These are phyloP conservation scores for Xylaria sp. DNA, from an alignment of 2,329 filamentous ascomycete genomes.

Conservation along the genomic window DNA sequence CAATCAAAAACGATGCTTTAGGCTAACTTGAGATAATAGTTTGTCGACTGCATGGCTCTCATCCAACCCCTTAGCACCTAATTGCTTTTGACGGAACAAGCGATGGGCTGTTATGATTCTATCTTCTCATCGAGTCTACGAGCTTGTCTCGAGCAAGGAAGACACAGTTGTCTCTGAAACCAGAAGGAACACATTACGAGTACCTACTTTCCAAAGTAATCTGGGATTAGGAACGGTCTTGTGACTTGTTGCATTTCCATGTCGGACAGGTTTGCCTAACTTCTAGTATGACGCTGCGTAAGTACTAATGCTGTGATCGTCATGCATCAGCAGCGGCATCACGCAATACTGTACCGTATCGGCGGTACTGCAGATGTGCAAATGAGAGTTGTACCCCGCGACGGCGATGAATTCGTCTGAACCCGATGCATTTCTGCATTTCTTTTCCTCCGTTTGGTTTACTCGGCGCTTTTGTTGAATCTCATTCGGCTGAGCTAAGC, in stretches of 20 bases:
- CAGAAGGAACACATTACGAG: conserved; percentile 5
- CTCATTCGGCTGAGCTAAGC: conserved; percentile 10
- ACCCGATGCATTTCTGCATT: conserved; percentile 3
- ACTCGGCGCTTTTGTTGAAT: conserved; percentile 4
- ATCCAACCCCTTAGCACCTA: too few relatives aligned
- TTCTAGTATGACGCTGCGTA: conserved; percentile 6
- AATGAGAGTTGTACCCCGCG: background rate
- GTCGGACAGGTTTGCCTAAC: conserved; percentile 19
- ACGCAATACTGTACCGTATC: background rate
- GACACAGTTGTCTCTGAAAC: conserved; percentile 3
- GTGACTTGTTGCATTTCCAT: conserved; percentile 13
- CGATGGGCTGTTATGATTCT: background rate
- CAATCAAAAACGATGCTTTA: background rate
- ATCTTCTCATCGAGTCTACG: conserved; percentile 6
- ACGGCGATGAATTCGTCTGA: background rate
- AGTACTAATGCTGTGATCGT: background rate
- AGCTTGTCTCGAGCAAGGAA: background rate
- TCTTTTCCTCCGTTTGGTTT: conserved; percentile 3
- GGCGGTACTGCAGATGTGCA: conserved; percentile 3
- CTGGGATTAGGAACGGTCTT: background rate
- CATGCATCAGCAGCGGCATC: background rate
- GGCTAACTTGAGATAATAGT: background rate
- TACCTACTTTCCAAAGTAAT: background rate
- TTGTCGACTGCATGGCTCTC: too few relatives aligned
- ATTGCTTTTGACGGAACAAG: conserved; percentile 29